These are phyloP conservation scores for Begonia masoniana DNA, from an alignment of 306 rosid species.

Conservation along the genomic window DNA sequence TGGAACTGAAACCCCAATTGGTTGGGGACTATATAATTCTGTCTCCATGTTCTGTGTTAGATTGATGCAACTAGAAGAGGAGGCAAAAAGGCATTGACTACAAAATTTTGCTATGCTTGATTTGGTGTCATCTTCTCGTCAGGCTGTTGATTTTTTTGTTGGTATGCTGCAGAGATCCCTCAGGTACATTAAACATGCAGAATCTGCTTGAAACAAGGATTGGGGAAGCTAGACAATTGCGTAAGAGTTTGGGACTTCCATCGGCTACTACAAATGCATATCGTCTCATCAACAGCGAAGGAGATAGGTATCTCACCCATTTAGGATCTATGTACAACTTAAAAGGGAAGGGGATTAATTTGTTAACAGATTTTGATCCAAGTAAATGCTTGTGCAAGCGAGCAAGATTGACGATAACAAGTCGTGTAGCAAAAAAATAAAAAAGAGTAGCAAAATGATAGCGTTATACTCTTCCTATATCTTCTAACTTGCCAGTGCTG, in stretches of 20 bases:
- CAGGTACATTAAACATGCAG: slow-evolving; percentile 52
- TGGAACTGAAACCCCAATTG: slow-evolving; percentile 73
- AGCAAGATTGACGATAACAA: no score
- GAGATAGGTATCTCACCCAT: slow-evolving; percentile 50
- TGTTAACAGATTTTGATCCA: no score
- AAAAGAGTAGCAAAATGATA: no score
- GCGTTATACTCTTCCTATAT: no score
- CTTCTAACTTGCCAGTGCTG: no score
- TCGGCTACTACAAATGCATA: slow-evolving; percentile 62
- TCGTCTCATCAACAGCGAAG: slow-evolving; percentile 84
- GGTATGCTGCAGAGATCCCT: slow-evolving; percentile 37
- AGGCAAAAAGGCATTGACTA: slow-evolving; percentile 46
- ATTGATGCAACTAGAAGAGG: slow-evolving; percentile 84
- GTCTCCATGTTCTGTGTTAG: slow-evolving; percentile 86
- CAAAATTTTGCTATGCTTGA: slow-evolving; percentile 4
- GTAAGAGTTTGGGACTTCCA: slow-evolving; percentile 71
- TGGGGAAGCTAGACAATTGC: slow-evolving; percentile 43
- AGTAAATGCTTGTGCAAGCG: no score
- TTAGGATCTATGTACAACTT: no score
- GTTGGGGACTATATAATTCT: slow-evolving; percentile 92
- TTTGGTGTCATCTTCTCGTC: background rate
- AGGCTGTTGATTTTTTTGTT: slow-evolving; percentile 9
- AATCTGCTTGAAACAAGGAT: slow-evolving; percentile 68
- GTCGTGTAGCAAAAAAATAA: no score
- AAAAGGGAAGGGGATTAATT: no score